Evolutionary conservation across 768 basidiomycete species (phyloP).

Genomic region (Serendipita sp.): DNA sequence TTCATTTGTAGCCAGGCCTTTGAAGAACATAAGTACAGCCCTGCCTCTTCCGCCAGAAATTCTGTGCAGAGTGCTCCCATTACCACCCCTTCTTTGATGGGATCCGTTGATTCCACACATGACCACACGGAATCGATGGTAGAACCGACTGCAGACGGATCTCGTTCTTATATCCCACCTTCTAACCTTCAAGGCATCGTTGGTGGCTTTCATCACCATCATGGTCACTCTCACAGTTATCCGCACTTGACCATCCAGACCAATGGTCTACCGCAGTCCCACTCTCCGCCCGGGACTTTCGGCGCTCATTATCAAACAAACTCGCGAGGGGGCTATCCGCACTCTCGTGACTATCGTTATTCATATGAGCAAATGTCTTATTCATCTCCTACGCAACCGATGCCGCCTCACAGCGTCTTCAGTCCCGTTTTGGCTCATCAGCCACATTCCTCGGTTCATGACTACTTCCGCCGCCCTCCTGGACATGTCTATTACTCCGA

Average conservation of each 20-base stretch:
- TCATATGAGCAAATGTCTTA: neutral
- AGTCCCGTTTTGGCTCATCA: neutral
- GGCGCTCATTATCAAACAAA: neutral
- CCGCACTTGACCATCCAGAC: neutral
- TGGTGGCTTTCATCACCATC: neutral
- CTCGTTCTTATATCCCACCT: neutral
- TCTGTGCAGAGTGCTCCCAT: neutral
- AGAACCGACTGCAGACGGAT: neutral
- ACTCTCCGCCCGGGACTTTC: neutral
- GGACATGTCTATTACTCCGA: neutral
- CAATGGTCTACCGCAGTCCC: neutral
- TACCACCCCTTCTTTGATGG: neutral
- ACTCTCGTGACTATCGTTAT: neutral
- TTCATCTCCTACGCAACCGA: neutral
- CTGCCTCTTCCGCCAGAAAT: neutral
- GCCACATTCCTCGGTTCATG: neutral
- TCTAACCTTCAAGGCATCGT: neutral
- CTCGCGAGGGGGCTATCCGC: neutral
- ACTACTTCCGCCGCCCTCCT: neutral
- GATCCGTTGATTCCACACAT: neutral
- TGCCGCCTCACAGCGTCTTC: neutral
- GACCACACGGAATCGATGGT: neutral
- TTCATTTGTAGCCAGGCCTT: neutral
- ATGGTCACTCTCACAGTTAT: neutral
- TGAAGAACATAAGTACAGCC: neutral